These are phyloP conservation scores for Spizellomyces sp. DNA, from an alignment of 192 early-diverging fungal species.

Conservation along the genomic window DNA sequence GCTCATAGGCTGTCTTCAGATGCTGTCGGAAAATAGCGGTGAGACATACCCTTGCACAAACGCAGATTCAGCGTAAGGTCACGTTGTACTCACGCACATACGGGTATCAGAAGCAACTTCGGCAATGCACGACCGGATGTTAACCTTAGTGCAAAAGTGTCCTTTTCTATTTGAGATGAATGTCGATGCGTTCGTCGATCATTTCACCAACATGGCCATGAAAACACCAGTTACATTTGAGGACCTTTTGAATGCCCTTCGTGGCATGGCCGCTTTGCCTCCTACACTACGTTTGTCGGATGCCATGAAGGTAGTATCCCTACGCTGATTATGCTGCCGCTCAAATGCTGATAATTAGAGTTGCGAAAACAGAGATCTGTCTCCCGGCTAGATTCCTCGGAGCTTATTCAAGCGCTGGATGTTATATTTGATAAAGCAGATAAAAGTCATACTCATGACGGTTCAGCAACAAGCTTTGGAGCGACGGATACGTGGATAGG, in stretches of 20 bases:
- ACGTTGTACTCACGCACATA: too few species aligned
- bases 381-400: slow-evolving; percentile 5
- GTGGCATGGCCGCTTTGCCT: slow-evolving; percentile 26
- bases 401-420: slow-evolving; percentile 13
- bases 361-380: too few species aligned
- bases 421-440: too few species aligned
- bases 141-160: slow-evolving; percentile 45
- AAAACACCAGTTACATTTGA: slow-evolving; percentile 20
- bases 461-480: not conserved
- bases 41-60: not conserved
- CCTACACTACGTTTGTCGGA: not conserved
- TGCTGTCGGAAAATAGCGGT: slow-evolving; percentile 23
- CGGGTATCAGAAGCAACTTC: not conserved
- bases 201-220: slow-evolving; percentile 19
- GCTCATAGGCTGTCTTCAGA: slow-evolving; percentile 29
- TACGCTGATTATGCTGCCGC: not conserved
- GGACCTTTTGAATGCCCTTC: slow-evolving; percentile 15
- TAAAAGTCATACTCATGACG: too few species aligned
- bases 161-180: slow-evolving; percentile 44
- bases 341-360: too few species aligned
- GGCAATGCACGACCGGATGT: slow-evolving; percentile 9
- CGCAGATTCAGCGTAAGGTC: too few species aligned
- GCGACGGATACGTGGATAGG: slow-evolving; percentile 28
- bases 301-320: slow-evolving; percentile 3
- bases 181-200: slow-evolving; percentile 30